phyloP scores from a whole-genome alignment of 306 rosid species.

The Dalbergia cultrata region DNA sequence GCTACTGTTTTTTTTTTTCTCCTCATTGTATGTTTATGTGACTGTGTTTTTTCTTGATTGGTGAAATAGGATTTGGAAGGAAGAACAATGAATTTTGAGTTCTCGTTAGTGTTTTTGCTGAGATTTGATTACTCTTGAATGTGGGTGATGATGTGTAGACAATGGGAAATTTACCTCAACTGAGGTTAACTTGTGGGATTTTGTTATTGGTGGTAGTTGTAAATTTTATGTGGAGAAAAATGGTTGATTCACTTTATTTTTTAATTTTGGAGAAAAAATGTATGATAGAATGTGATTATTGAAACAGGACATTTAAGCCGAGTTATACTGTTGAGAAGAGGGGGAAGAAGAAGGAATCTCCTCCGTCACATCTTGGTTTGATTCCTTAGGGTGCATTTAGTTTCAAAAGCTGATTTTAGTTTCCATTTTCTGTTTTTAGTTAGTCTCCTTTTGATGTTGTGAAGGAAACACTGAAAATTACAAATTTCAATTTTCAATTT shows the following conservation, averaged over 20 bases:
- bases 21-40: background rate
- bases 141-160: background rate
- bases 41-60: background rate
- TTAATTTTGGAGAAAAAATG: background rate
- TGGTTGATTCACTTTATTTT: background rate
- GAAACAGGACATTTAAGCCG: background rate
- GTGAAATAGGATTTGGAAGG: background rate
- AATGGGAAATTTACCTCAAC: background rate
- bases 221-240: background rate
- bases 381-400: background rate
- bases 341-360: slow-evolving; percentile 1
- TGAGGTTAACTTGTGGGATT: background rate
- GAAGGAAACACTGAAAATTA: too few relatives aligned
- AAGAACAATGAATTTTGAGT: background rate
- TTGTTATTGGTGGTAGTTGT: slow-evolving; percentile 22
- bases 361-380: background rate
- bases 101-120: slow-evolving; percentile 17
- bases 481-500: too few relatives aligned
- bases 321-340: slow-evolving; percentile 23
- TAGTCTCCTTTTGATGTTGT: too few relatives aligned
- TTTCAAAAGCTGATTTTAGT: too few relatives aligned
- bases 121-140: background rate
- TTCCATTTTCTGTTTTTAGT: too few relatives aligned
- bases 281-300: slow-evolving; percentile 17
- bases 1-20: background rate